Evolutionary conservation across 1,139 yeast genomes (phyloP).

Genomic region (Scheffersomyces stambukii): DNA sequence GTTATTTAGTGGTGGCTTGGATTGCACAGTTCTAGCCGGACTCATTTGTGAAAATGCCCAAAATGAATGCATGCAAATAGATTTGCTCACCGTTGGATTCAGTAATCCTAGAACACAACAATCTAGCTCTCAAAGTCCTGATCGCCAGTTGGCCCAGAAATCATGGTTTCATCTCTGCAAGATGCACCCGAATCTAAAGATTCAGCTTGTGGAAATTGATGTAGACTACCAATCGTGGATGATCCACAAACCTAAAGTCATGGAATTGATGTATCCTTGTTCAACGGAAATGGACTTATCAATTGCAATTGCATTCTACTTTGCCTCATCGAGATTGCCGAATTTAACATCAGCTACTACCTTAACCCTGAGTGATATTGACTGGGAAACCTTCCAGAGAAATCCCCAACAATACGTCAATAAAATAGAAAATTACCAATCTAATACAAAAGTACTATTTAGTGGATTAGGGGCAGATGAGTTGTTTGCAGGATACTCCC

Average conservation of each 20-base stretch:
- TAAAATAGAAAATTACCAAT: slow-evolving; percentile 24
- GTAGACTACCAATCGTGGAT: slow-evolving; percentile 67
- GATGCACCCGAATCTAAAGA: slow-evolving; percentile 27
- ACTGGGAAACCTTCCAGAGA: slow-evolving; percentile 20
- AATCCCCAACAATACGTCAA: slow-evolving; percentile 12
- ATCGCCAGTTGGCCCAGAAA: slow-evolving; percentile 63
- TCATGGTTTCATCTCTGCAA: slow-evolving; percentile 53
- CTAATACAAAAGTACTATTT: slow-evolving; percentile 65
- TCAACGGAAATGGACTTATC: slow-evolving; percentile 93
- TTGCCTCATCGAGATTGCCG: slow-evolving; percentile 51
- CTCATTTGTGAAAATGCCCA: no score
- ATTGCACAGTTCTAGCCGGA: slow-evolving; percentile 75
- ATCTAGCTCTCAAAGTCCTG: slow-evolving; percentile 70
- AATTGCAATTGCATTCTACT: slow-evolving; percentile 90
- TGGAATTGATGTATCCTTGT: slow-evolving; percentile 71
- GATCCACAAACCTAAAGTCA: slow-evolving; percentile 47
- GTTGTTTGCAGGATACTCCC: slow-evolving; percentile 84
- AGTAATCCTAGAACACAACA: slow-evolving; percentile 80
- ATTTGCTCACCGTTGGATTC: slow-evolving; percentile 91
- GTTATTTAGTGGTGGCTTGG: slow-evolving; percentile 90
- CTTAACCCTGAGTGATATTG: slow-evolving; percentile 11
- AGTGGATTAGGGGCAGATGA: slow-evolving; percentile 99
- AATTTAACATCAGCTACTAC: slow-evolving; percentile 23
- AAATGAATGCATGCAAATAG: no score
- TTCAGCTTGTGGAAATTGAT: slow-evolving; percentile 62